Evolutionary conservation across 305 asterid species (phyloP).

Genomic region (Fraxinus albicans): DNA sequence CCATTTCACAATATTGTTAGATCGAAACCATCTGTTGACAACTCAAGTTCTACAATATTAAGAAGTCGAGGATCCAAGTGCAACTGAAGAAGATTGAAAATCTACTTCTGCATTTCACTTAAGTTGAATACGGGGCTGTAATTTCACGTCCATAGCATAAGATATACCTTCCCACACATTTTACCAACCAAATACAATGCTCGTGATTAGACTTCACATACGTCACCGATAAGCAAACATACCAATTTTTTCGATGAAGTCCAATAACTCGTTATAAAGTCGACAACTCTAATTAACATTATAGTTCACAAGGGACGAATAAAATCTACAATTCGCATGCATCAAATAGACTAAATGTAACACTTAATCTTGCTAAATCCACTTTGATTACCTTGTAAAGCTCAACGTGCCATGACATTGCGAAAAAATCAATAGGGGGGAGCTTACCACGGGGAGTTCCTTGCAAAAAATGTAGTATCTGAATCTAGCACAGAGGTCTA

Average conservation of each 20-base stretch:
- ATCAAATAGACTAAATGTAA: neutral
- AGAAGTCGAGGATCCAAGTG: neutral
- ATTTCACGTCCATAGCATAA: neutral
- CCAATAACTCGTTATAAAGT: neutral
- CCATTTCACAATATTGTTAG: neutral
- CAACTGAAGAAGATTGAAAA: neutral
- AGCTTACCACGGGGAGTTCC: slow-evolving; percentile 89
- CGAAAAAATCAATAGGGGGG: neutral
- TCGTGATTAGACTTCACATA: neutral
- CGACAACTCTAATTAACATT: neutral
- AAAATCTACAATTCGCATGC: neutral
- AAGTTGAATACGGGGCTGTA: neutral
- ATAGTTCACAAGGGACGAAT: neutral
- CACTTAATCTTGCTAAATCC: neutral
- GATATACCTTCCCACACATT: neutral
- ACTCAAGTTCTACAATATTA: neutral
- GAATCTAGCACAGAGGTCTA: slow-evolving; percentile 67
- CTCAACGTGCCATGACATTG: no score
- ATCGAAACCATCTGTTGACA: neutral
- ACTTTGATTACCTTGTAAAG: no score
- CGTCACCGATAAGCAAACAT: neutral
- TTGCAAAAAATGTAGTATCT: slow-evolving; percentile 86
- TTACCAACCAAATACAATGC: neutral
- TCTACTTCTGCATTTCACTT: neutral
- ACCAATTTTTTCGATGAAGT: neutral